Evolutionary conservation across 352 stramenopile species (phyloP), one percentile per base, ranked within the genome.

Genomic region (Phytophthora melonis): DNA sequence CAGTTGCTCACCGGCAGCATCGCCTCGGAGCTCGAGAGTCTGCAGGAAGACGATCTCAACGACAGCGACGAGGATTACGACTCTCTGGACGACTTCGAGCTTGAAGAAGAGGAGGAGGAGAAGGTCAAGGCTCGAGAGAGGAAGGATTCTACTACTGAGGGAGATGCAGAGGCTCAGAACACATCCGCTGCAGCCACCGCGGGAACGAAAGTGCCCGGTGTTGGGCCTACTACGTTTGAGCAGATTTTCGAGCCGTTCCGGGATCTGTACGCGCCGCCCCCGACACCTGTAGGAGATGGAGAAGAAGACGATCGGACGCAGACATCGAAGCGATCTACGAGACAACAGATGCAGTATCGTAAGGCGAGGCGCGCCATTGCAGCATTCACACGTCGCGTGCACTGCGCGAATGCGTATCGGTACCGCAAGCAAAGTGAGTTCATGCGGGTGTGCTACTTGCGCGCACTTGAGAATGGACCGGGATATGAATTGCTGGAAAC

Each of bases 391-490:
- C 72, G 78, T 3, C 80, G 80, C 23, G 61, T 79, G 34, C 78
- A 83, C 65, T 77, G 75, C 23, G 80, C 75, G 14, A 84, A 89
- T 58, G 75, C 56, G 2, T 92, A 89, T 69, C 58, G 82, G 25
- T 87, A 86, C 45, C 78, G 77, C 18, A 93, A 93, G 58, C 78
- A 85, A 27, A 85, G 78, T 59, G 86, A 93, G 43, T 93, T 93
- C 57, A 64, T 93, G 58, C 78, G 82, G 5, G 82, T 91, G 19
- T 91, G 86, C 57, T 89, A 90, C 32, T 66, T 78, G 53, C 80
- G 83, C 25, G 81, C 83, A 23, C 34, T 91, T 13, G 85, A 92
- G 27, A 58, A 53, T 0, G 79, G 87, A 21, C 64, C 74, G 43
- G 77, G 79, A 11, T 78, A 74, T 49, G 66, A 77, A 13, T 45